Conservation (phyloP, 179 eudicot genomes). For the Spergularia azorica region DNA sequence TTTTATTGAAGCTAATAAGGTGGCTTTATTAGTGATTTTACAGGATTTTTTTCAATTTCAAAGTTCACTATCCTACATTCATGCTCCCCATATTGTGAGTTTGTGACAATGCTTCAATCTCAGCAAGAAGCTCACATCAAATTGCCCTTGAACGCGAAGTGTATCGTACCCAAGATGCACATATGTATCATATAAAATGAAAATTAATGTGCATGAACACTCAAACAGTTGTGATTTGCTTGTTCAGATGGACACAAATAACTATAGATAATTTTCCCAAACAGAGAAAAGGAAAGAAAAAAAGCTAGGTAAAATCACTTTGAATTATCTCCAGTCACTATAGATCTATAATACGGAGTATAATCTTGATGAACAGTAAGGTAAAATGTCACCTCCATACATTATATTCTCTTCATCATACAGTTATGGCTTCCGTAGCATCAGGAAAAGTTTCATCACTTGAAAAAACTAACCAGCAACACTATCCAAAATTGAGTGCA, state of each 20-base stretch:
- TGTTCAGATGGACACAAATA: neutral
- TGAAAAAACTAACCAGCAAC: constrained; percentile 33
- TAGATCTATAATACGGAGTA: neutral
- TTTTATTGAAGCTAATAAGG: constrained; percentile 49
- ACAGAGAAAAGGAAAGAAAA: neutral
- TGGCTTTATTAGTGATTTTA: constrained; percentile 48
- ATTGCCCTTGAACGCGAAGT: constrained; percentile 18
- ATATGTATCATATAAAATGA: constrained; percentile 1
- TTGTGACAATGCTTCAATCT: constrained; percentile 48
- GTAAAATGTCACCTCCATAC: neutral
- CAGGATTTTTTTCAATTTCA: constrained; percentile 40
- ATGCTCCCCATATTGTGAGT: constrained; percentile 50
- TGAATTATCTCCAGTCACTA: neutral
- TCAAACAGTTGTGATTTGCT: neutral
- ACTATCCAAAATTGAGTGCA: constrained; percentile 55
- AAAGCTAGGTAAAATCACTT: neutral
- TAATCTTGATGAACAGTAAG: neutral
- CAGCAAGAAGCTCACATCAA: constrained; percentile 59
- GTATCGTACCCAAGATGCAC: neutral
- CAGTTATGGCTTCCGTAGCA: neutral
- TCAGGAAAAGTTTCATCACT: constrained; percentile 17
- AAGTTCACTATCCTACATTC: constrained; percentile 49
- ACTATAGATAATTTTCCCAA: neutral
- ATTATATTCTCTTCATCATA: neutral
- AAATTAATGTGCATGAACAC: neutral